Evolutionary conservation across 2,329 filamentous ascomycete species (phyloP).

Genomic region (Pseudovirgaria hyperparasitica): DNA sequence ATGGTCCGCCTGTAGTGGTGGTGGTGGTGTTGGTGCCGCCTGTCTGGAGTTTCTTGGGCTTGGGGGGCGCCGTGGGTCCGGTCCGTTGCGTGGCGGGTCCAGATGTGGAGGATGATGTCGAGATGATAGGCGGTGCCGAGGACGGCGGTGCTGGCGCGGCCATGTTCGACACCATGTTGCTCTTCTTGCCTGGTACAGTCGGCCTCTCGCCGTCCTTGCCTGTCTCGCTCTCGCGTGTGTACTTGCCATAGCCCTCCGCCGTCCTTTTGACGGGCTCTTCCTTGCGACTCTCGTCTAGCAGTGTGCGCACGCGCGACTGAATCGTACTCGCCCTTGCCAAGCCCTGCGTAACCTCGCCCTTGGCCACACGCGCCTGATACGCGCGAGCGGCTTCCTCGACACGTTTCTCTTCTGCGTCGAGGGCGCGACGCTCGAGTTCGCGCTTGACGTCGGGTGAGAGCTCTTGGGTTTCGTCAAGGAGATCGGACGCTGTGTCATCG

Average conservation of each 20-base stretch:
- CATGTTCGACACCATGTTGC: constrained; percentile 3
- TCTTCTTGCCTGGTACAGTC: constrained; percentile 9
- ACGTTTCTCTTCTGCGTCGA: constrained; percentile 79
- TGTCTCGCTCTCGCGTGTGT: constrained; percentile 42
- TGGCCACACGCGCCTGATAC: constrained; percentile 64
- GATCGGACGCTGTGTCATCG: constrained; percentile 53
- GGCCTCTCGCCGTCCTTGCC: constrained; percentile 9
- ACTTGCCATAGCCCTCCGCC: constrained; percentile 82
- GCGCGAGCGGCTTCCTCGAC: constrained; percentile 83
- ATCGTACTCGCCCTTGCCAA: constrained; percentile 65
- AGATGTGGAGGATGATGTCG: constrained; percentile 22
- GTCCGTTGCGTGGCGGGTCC: constrained; percentile 18
- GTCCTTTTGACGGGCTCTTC: constrained; percentile 50
- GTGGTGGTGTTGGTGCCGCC: constrained; percentile 19
- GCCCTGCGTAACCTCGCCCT: constrained; percentile 31
- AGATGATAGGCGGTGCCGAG: constrained; percentile 11
- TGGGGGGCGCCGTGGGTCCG: constrained; percentile 43
- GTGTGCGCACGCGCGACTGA: constrained; percentile 76
- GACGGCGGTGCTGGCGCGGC: constrained; percentile 8
- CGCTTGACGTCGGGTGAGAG: constrained; percentile 79
- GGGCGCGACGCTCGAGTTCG: constrained; percentile 69
- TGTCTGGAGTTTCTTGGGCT: constrained; percentile 46
- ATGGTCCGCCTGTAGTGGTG: constrained; percentile 10
- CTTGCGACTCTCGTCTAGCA: constrained; percentile 63
- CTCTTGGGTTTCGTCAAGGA: constrained; percentile 53